Evolutionary conservation across 805 yeast species (phyloP), one percentile per base, ranked within the genome.

Genomic region (Candida namnaoensis): DNA sequence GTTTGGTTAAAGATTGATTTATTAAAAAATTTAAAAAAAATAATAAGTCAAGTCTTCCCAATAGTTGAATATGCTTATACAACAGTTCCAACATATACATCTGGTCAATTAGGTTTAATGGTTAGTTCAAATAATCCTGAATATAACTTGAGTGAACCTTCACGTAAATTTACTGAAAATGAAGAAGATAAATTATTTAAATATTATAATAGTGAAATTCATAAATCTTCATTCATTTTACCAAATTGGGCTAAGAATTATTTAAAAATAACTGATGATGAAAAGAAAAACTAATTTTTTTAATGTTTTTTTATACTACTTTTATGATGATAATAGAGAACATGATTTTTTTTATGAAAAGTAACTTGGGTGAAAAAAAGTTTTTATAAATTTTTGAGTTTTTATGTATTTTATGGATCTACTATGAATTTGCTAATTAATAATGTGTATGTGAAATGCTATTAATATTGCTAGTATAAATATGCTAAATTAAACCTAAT

Each of bases 81-180:
- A 44, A 78, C 93, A 58, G 88, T 90, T 52, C 99, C 99, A 59
- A 90, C 98, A 44, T 91, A 91, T 60, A 96, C 99, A 49, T 81
- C 96, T 15, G 99, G 99, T 49, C 95, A 88, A 63, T 83, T 91
- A 57, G 99, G 98, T n/a, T 87, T 93, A 68, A 87, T 91, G 96
- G 90, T 91, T 46, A 90, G 97, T 64, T 75, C 82, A 48, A 91
- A 88, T 70, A 83, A 85, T 58, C 60, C 75, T 13, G 52, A 63
- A 25, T 79, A 81, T 39, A 69, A 82, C 48, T 83, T 91, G 44
- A 71, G 66, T 54, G 69, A 64, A 49, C 96, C 98, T 38, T 50
- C 76, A 47, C 78, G 96, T 63, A 68, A 71, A 30, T 65, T 84
- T 62, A 61, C 77, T 41, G 74, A 69, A 37, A 81, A 73, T 44